Evolutionary conservation across 2,329 filamentous ascomycete genomes (phyloP), one percentile per base, ranked within the genome.

Genomic region (Pseudopithomyces maydicus): DNA sequence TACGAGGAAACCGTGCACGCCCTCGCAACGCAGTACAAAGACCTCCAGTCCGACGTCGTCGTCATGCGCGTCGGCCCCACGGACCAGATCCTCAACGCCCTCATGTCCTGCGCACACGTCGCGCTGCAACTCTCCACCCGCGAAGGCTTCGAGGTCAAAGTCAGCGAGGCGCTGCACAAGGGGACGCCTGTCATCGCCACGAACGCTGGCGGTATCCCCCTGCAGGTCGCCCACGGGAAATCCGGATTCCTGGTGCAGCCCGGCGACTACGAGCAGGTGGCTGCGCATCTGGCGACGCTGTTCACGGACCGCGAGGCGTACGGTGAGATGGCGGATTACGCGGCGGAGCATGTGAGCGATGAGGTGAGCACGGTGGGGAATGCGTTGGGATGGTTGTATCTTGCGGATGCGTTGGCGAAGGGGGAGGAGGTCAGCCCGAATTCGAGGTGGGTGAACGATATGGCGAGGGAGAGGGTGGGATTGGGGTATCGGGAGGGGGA

Each of bases 141-240:
- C 35, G 91, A 95, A 71, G 90, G 91, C 0, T 95, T 95, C 66
- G 91, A 95, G 75, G 88, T 95, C 66, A 95, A 95, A 76, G 90
- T 95, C 5, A 92, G 89, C 0, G 91, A 95, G 75, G 90, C 90
- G 1, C 81, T 94, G 20, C 90, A 93, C 70, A 91, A 92, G 43
- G 90, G 90, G 14, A 85, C 89, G 2, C 91, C 91, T 1, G 84
- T 92, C 66, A 91, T 95, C 60, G 90, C 88, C 2, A 91, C 89
- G 1, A 81, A 82, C 19, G 87, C 88, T 1, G 91, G 91, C n/a
- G 91, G 91, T 11, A 93, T 95, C 52, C 90, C 90, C 1, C 80
- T 94, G 4, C 91, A 95, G 72, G 84, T 95, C 55, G 83, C 90
- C 72, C 79, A 93, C 65, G 81, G 81, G 35, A 84, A 90, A 71